These are phyloP conservation scores for Myriosclerotinia scirpicola DNA, from an alignment of 2,329 filamentous ascomycete species.

Conservation along the genomic window DNA sequence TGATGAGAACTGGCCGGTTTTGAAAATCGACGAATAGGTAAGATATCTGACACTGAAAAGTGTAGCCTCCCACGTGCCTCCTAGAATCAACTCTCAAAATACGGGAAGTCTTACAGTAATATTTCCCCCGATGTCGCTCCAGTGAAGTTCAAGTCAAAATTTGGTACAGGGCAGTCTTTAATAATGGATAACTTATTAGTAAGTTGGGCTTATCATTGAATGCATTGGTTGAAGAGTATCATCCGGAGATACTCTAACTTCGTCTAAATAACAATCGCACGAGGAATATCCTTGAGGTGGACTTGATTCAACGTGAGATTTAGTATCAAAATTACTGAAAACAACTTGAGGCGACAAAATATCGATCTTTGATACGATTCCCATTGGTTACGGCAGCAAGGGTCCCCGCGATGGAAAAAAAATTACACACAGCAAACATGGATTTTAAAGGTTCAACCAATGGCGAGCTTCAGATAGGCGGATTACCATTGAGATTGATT, in stretches of 20 bases:
- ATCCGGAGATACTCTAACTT: not conserved
- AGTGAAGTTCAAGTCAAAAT: not conserved
- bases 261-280: not conserved
- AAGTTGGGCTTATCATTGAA: not conserved
- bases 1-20: constrained; percentile 15
- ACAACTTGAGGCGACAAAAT: not conserved
- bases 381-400: constrained; percentile 16
- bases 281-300: constrained; percentile 3
- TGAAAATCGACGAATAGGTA: not conserved
- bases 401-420: constrained; percentile 20
- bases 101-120: not conserved
- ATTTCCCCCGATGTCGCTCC: constrained; percentile 3
- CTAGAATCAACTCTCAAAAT: not conserved
- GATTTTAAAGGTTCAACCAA: constrained; percentile 14
- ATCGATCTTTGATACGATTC: constrained; percentile 4
- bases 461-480: constrained; percentile 17
- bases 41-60: not conserved
- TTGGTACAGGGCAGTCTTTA: too few species aligned
- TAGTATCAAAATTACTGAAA: not conserved
- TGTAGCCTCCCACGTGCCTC: not conserved
- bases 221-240: not conserved
- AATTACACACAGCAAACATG: constrained; percentile 25
- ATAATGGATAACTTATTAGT: constrained; percentile 10
- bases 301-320: not conserved
- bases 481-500: constrained; percentile 19